Percentiles rank a stretch among this genome's conserved stretches.
These are phyloP conservation scores for Lentinula guzmanii DNA, from an alignment of 768 basidiomycete genomes.

Conservation along the genomic window DNA sequence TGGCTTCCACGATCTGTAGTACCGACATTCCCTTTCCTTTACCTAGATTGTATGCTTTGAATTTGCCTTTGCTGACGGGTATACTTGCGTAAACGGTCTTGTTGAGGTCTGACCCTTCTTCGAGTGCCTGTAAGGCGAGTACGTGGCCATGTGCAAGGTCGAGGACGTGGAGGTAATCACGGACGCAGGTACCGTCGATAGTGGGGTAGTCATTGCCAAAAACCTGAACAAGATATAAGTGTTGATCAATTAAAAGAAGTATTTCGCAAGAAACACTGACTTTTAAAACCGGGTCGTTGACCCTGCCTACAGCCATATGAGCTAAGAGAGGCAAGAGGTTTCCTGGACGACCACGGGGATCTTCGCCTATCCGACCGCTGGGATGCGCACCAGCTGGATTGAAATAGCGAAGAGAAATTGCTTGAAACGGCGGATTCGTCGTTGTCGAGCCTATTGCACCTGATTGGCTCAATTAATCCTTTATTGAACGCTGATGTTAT, in stretches of 20 bases:
- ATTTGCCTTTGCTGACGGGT: conserved; percentile 46
- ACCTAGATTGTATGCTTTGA: conserved; percentile 95
- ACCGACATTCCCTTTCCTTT: conserved; percentile 91
- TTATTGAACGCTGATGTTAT: conserved; percentile 3
- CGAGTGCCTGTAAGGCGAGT: conserved; percentile 82
- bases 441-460: conserved; percentile 58
- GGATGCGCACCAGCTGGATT: conserved; percentile 99
- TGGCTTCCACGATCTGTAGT: conserved; percentile 89
- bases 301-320: conserved; percentile 90
- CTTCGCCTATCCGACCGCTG: conserved; percentile 92
- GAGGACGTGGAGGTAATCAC: conserved; percentile 90
- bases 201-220: conserved; percentile 99
- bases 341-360: conserved; percentile 91
- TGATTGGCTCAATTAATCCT: background rate
- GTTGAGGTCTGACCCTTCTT: conserved; percentile 37
- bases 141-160: conserved; percentile 95
- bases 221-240: conserved; percentile 53
- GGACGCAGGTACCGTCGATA: conserved; percentile 94
- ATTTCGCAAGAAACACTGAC: background rate
- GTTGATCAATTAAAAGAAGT: background rate
- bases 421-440: conserved; percentile 65
- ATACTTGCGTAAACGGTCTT: conserved; percentile 47
- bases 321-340: conserved; percentile 92
- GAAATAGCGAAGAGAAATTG: conserved; percentile 92
- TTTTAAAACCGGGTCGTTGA: conserved; percentile 51